These are phyloP conservation scores for Ceratocystis albifundus DNA, from an alignment of 2,329 filamentous ascomycete genomes.

Conservation along the genomic window DNA sequence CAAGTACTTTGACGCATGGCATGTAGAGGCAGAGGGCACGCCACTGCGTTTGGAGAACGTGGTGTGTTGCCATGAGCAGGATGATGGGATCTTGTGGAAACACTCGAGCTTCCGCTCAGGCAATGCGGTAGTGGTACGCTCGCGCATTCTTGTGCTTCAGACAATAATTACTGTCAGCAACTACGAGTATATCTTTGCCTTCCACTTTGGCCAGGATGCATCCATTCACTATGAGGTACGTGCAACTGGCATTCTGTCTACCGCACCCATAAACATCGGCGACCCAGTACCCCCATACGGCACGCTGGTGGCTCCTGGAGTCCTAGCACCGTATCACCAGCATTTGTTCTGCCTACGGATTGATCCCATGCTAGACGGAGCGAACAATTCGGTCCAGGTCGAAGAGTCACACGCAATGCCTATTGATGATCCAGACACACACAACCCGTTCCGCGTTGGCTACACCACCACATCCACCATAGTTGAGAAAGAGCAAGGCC, in stretches of 20 bases:
- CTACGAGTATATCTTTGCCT: conserved; percentile 46
- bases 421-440: conserved; percentile 31
- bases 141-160: conserved; percentile 50
- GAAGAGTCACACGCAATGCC: conserved; percentile 36
- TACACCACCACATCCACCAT: conserved; percentile 35
- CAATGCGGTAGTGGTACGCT: conserved; percentile 45
- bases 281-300: conserved; percentile 42
- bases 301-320: conserved; percentile 52
- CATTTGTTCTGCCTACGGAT: conserved; percentile 55
- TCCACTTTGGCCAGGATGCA: conserved; percentile 43
- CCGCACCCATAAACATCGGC: conserved; percentile 40
- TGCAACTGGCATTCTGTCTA: conserved; percentile 36
- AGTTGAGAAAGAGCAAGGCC: conserved; percentile 35
- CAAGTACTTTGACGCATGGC: conserved; percentile 32
- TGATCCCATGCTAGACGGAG: conserved; percentile 53
- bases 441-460: conserved; percentile 44
- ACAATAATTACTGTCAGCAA: conserved; percentile 55
- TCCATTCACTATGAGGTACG: conserved; percentile 31
- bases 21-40: conserved; percentile 29
- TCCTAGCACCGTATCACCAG: conserved; percentile 55
- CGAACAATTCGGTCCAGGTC: conserved; percentile 41
- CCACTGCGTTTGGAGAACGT: conserved; percentile 31
- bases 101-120: conserved; percentile 52
- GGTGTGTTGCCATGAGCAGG: conserved; percentile 33
- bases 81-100: conserved; percentile 51